phyloP scores from a whole-genome alignment of 2,329 filamentous ascomycete species.

The Fusarium euwallaceae region DNA sequence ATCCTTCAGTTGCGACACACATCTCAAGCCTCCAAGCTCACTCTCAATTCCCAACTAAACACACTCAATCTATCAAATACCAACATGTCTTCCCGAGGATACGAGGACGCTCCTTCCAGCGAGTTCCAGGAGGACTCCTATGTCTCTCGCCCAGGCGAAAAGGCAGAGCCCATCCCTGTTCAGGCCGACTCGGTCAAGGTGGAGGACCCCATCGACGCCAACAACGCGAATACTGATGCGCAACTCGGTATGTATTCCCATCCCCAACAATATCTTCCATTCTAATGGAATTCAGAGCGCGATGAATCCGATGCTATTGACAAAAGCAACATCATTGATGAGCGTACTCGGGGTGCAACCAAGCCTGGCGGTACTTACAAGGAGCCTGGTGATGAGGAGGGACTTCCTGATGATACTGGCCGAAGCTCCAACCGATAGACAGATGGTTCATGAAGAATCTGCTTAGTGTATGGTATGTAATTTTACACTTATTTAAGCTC shows the following conservation, averaged over 20 bases:
- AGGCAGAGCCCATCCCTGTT: slow-evolving; percentile 37
- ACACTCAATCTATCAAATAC: not conserved
- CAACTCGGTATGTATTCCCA: slow-evolving; percentile 30
- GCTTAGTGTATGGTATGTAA: not conserved
- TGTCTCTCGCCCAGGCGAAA: slow-evolving; percentile 34
- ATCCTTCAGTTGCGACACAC: not conserved
- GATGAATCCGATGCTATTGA: slow-evolving; percentile 38
- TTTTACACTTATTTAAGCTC: not conserved
- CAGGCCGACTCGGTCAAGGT: slow-evolving; percentile 36
- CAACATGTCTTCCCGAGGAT: slow-evolving; percentile 35
- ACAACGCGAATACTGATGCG: slow-evolving; percentile 30
- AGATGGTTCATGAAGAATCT: no score
- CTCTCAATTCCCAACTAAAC: not conserved
- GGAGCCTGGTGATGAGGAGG: slow-evolving; percentile 40
- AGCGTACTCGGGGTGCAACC: slow-evolving; percentile 32
- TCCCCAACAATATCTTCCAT: no score
- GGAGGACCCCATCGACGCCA: slow-evolving; percentile 30
- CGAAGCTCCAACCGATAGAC: slow-evolving; percentile 22
- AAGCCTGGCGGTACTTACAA: slow-evolving; percentile 33
- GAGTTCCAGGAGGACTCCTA: slow-evolving; percentile 35
- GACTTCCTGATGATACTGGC: slow-evolving; percentile 33
- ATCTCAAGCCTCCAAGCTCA: not conserved
- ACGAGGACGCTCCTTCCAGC: slow-evolving; percentile 23
- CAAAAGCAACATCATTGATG: slow-evolving; percentile 37
- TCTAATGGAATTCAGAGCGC: slow-evolving; percentile 21